Conservation (phyloP, 306 rosid genomes). For the Cotoneaster glaucophyllus region DNA sequence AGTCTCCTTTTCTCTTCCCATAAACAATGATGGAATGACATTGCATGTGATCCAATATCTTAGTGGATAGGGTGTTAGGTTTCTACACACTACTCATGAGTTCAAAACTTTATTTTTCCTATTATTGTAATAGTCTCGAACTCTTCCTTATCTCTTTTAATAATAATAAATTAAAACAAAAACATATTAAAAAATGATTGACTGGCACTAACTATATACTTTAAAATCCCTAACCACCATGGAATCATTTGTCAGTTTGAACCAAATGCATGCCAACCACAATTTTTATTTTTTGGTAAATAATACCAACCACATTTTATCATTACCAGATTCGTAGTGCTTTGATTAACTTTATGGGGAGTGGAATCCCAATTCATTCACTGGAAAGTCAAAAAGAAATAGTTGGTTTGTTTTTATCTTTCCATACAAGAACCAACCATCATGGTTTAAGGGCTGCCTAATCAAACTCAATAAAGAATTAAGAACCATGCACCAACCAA, state of each 20-base stretch:
- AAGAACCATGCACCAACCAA: not conserved
- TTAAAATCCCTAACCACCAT: conserved; percentile 12
- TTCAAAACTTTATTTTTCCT: too few species aligned
- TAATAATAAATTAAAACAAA: too few species aligned
- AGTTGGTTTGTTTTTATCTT: conserved; percentile 6
- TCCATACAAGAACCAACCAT: conserved; percentile 2
- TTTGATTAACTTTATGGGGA: not conserved
- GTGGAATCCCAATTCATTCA: conserved; percentile 15
- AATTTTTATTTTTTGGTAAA: not conserved
- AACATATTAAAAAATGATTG: conserved; percentile 11
- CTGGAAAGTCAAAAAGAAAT: not conserved
- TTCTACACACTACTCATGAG: too few species aligned
- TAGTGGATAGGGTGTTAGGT: too few species aligned
- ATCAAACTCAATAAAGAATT: not conserved
- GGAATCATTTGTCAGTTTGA: conserved; percentile 25
- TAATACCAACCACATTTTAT: conserved; percentile 10
- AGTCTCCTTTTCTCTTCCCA: not conserved
- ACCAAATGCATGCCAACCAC: conserved; percentile 13
- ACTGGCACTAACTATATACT: conserved; percentile 15
- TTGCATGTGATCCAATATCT: too few species aligned
- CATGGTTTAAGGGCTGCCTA: not conserved
- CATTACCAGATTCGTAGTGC: not conserved
- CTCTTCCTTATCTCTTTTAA: too few species aligned
- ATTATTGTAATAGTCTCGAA: too few species aligned
- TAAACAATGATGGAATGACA: conserved; percentile 12